Conservation (phyloP, 2,329 filamentous ascomycete species). For the Trichoderma harzianum region DNA sequence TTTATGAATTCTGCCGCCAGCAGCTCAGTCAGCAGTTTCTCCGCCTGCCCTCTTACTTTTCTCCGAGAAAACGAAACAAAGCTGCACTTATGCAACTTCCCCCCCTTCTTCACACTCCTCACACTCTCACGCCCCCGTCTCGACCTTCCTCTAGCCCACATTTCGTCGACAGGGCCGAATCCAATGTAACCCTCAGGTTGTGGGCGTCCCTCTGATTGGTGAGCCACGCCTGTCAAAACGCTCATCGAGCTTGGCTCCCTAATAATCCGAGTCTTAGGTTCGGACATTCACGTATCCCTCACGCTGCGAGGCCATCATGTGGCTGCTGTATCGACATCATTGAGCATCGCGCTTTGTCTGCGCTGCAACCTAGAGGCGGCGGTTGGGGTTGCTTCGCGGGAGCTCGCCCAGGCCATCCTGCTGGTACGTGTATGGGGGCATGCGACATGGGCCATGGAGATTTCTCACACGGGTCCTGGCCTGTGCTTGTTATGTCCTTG, state of each 20-base stretch:
- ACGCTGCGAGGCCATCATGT: not conserved
- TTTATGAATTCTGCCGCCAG: not conserved
- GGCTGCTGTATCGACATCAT: not conserved
- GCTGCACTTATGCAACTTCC: not conserved
- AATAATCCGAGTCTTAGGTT: not conserved
- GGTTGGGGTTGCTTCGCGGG: not conserved
- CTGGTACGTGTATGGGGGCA: not conserved
- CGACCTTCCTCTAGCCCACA: not conserved
- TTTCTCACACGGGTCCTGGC: not conserved
- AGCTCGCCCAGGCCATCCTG: not conserved
- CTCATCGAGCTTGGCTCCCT: not conserved
- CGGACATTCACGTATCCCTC: not conserved
- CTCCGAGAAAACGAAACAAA: not conserved
- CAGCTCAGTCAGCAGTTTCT: not conserved
- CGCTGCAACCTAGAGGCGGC: not conserved
- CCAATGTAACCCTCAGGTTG: slow-evolving; percentile 5
- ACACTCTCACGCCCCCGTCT: not conserved
- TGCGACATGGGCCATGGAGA: not conserved
- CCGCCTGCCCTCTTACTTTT: not conserved
- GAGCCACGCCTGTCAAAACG: not conserved
- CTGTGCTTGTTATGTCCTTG: not conserved
- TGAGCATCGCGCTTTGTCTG: not conserved
- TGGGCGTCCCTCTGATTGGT: slow-evolving; percentile 5
- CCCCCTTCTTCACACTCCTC: not conserved
- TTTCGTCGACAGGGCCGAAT: slow-evolving; percentile 6